Conservation (phyloP, 1,284 basidiomycete genomes). For the Megacollybia platyphylla region DNA sequence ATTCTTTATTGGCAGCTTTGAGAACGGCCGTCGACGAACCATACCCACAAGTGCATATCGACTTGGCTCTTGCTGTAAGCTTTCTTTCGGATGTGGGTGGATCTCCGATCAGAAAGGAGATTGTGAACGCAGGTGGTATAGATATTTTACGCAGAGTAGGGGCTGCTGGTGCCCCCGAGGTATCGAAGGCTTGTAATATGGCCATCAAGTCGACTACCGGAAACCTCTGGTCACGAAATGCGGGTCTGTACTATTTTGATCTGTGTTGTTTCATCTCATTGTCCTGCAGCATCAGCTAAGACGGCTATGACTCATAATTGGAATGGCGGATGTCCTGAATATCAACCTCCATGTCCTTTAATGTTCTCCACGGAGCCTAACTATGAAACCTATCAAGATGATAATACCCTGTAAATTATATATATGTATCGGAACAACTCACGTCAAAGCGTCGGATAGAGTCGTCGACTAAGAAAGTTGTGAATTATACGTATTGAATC, state of each 20-base stretch:
- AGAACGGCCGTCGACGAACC: slow-evolving; percentile 13
- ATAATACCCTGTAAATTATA: not conserved
- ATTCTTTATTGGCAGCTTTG: slow-evolving; percentile 14
- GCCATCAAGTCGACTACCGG: slow-evolving; percentile 15
- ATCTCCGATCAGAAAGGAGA: slow-evolving; percentile 14
- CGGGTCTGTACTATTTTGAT: slow-evolving; percentile 9
- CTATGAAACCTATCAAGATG: not conserved
- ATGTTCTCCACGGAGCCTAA: not conserved
- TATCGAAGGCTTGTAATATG: slow-evolving; percentile 13
- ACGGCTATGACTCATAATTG: slow-evolving; percentile 7
- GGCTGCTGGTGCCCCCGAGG: slow-evolving; percentile 9
- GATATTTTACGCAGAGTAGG: slow-evolving; percentile 12
- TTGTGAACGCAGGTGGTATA: slow-evolving; percentile 14
- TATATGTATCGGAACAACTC: not conserved
- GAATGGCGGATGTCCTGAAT: slow-evolving; percentile 5
- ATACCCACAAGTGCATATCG: slow-evolving; percentile 13
- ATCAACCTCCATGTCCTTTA: slow-evolving; percentile 1
- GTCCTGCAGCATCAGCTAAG: slow-evolving; percentile 7
- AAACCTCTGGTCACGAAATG: slow-evolving; percentile 15
- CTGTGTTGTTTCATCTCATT: not conserved
- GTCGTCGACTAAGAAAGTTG: too few relatives aligned
- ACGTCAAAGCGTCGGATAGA: too few relatives aligned
- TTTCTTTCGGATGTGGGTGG: slow-evolving; percentile 15
- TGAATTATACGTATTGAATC: too few relatives aligned
- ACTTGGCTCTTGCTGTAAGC: slow-evolving; percentile 14